These are phyloP conservation scores for Cryomyces minteri DNA, from an alignment of 495 filamentous ascomycete species.

Conservation along the genomic window DNA sequence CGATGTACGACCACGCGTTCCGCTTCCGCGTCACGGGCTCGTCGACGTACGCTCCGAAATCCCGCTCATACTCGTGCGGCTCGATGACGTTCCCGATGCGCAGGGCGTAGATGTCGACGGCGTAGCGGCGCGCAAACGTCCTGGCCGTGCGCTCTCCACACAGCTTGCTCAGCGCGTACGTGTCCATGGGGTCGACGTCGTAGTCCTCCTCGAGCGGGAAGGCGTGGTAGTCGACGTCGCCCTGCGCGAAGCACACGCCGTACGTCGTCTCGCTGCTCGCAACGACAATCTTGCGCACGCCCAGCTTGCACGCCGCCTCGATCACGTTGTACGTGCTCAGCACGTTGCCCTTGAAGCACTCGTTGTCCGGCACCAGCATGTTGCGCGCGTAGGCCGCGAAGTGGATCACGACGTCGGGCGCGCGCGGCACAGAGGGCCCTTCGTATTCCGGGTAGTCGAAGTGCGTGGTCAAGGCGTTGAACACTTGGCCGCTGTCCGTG, in stretches of 20 bases:
- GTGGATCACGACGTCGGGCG: conserved; percentile 42
- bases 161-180: conserved; percentile 40
- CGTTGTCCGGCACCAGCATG: conserved; percentile 41
- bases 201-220: conserved; percentile 39
- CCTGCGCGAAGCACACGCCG: conserved; percentile 38
- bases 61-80: conserved; percentile 36
- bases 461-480: conserved; percentile 36
- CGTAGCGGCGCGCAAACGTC: conserved; percentile 34
- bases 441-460: conserved; percentile 33
- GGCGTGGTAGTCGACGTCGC: conserved; percentile 32
- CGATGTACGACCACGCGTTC: conserved; percentile 42
- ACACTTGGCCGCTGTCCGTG: conserved; percentile 38
- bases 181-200: conserved; percentile 34
- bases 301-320: conserved; percentile 39
- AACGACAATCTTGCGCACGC: conserved; percentile 41
- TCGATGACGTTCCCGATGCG: conserved; percentile 39
- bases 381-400: conserved; percentile 41
- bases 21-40: conserved; percentile 29
- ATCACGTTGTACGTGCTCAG: conserved; percentile 38
- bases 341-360: conserved; percentile 36
- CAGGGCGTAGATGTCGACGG: conserved; percentile 37
- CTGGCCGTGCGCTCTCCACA: conserved; percentile 36
- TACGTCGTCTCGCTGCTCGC: conserved; percentile 39
- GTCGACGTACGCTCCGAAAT: conserved; percentile 30
- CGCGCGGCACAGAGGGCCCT: conserved; percentile 16